Evolutionary conservation across 495 filamentous ascomycete genomes (phyloP).

Genomic region (Thermothielavioides terrestris): DNA sequence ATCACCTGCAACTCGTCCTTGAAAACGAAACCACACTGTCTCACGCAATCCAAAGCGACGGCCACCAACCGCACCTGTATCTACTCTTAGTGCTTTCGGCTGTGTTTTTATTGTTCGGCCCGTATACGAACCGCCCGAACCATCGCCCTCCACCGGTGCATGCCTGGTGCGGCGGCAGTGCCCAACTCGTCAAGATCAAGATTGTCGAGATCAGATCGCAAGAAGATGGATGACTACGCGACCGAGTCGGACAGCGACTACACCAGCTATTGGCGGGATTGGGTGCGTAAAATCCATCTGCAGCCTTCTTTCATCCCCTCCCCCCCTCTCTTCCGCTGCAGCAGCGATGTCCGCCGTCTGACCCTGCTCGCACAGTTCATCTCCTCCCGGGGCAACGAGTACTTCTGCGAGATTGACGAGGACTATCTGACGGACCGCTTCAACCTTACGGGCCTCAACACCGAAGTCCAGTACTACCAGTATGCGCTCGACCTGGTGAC

Average conservation of each 20-base stretch:
- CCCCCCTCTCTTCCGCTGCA: neutral
- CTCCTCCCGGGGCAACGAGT: constrained; percentile 93
- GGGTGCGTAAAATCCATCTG: constrained; percentile 55
- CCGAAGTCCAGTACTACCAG: constrained; percentile 97
- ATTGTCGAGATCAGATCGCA: neutral
- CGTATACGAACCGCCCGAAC: neutral
- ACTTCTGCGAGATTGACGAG: constrained; percentile 99
- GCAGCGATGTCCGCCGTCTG: constrained; percentile 13
- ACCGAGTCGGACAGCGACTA: constrained; percentile 98
- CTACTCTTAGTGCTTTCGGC: neutral
- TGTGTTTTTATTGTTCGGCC: neutral
- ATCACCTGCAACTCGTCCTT: too few relatives aligned
- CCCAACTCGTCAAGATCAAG: neutral
- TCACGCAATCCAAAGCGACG: neutral
- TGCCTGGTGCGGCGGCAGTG: too few relatives aligned
- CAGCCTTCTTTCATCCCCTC: neutral
- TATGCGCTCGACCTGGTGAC: constrained; percentile 98
- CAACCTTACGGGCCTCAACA: constrained; percentile 94
- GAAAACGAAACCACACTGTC: too few relatives aligned
- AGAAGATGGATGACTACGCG: constrained; percentile 87
- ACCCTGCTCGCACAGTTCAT: constrained; percentile 64
- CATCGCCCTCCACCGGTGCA: too few relatives aligned
- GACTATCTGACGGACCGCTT: constrained; percentile 98
- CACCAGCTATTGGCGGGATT: constrained; percentile 98
- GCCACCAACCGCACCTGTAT: neutral